A percentile compares a stretch with the other conserved stretches of the same genome.
phyloP scores from a whole-genome alignment of 345 rosid genomes.

The Salix udensis region DNA sequence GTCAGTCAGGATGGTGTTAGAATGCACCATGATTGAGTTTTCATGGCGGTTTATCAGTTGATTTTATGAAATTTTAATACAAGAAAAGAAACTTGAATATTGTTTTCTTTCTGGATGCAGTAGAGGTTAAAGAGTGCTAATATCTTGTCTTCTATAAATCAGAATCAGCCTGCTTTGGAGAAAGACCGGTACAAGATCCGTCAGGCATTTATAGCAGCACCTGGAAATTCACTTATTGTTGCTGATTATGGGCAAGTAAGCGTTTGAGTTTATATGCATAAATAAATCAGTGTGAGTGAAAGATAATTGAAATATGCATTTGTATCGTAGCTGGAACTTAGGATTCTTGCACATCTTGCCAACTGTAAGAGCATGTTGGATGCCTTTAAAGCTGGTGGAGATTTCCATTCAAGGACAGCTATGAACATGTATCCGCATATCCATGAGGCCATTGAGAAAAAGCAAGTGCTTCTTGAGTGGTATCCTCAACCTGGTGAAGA shows the following conservation, averaged over 20 bases:
- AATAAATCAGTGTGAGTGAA: background rate
- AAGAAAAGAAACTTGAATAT: background rate
- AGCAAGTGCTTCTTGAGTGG: slow-evolving; percentile 89
- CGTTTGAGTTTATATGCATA: slow-evolving; percentile 11
- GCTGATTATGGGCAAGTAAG: slow-evolving; percentile 98
- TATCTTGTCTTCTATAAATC: slow-evolving; percentile 15
- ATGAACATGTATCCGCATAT: slow-evolving; percentile 96
- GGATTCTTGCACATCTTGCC: slow-evolving; percentile 95
- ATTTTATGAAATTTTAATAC: background rate
- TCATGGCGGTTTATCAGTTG: background rate
- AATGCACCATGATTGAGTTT: background rate
- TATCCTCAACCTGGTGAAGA: slow-evolving; percentile 87
- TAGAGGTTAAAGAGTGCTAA: background rate
- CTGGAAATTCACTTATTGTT: slow-evolving; percentile 90
- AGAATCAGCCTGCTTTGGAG: slow-evolving; percentile 99
- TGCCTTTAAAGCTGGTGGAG: slow-evolving; percentile 97
- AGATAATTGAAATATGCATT: slow-evolving; percentile 26
- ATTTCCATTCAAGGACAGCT: slow-evolving; percentile 96
- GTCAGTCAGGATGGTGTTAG: background rate
- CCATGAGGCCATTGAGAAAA: slow-evolving; percentile 66
- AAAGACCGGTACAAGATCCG: slow-evolving; percentile 98
- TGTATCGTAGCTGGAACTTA: slow-evolving; percentile 76
- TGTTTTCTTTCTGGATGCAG: background rate
- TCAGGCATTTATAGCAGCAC: slow-evolving; percentile 87
- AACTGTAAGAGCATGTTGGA: slow-evolving; percentile 92